Base-by-base conservation (phyloP, 2,329 filamentous ascomycete genomes). In the Fusarium torulosum region DNA sequence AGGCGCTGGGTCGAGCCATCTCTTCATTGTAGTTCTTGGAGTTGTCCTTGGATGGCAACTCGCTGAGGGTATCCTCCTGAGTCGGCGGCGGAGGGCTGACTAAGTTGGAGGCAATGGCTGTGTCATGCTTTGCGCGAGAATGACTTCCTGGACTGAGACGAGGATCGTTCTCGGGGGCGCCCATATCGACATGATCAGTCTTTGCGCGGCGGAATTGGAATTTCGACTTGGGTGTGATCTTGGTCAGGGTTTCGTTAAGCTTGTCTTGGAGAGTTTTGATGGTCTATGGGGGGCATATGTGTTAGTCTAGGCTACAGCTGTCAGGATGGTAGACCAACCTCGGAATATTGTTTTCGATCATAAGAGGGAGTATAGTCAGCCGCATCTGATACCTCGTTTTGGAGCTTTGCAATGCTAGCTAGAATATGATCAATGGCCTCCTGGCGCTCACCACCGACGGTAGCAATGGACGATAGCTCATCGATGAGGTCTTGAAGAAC, bases 331-430 rank as follows among this genome's bases (percentile, higher is more conserved):
- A 17, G 15, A 50, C 74, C 54, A 79, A 94, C 92, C 81, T 94
- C 89, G 42, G 90, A 87, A 75, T 97, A 98, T 23, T 91, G 90
- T 71, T 92, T 88, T 77, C 96, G 93, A 74, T 98, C 96, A 76
- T 97, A 96, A 9, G 93, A 89, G 4, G 96, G 94, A 17, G 97
- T 88, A 70, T 90, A 93, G 56, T 90, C 89, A 3, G 91, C 88
- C 1, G 92, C 91, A 79, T 97, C 94, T 69, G 92, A 90, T 38
- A 97, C 92, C 72, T 96, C 90, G 67, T 91, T 91, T 2, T 93
- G 94, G 17, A 98, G 85, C 58, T 88, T 87, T 29, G 92, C 90
- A 72, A 98, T 96, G 64, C 88, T 88, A 17, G 91, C 89, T 15
- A 97, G 85, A 69, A 94, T 91, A 73, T 92, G 87, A 70, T 97